Conservation (phyloP, 75 land plant genomes). For the Selaginella tamariscina region DNA sequence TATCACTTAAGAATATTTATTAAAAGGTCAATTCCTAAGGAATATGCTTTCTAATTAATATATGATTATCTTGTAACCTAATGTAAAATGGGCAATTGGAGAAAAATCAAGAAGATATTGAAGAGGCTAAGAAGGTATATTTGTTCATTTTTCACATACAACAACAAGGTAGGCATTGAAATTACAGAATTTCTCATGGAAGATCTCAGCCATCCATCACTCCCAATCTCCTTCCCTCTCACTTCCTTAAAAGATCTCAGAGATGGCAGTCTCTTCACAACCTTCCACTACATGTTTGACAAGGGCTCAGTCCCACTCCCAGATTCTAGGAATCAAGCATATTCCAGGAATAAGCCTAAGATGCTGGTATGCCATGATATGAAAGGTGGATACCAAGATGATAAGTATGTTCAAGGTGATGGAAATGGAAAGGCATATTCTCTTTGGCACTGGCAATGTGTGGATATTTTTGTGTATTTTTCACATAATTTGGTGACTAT, state of each 20-base stretch:
- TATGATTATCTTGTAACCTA: too few relatives aligned
- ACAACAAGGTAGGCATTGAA: too few relatives aligned
- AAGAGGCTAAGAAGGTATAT: too few relatives aligned
- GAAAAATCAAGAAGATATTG: too few relatives aligned
- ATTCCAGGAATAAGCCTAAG: constrained; percentile 38
- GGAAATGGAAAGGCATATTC: constrained; percentile 44
- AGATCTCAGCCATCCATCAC: constrained; percentile 19
- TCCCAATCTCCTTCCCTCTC: constrained; percentile 60
- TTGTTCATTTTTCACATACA: too few relatives aligned
- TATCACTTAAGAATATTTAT: too few relatives aligned
- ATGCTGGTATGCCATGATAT: constrained; percentile 87
- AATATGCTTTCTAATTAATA: too few relatives aligned
- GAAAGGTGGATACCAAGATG: constrained; percentile 67
- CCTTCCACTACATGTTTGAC: constrained; percentile 60
- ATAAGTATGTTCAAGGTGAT: constrained; percentile 75
- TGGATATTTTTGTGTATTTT: constrained; percentile 88
- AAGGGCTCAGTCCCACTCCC: constrained; percentile 37
- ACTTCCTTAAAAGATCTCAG: constrained; percentile 42
- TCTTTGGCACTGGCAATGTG: constrained; percentile 86
- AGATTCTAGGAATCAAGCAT: background rate
- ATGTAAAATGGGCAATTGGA: too few relatives aligned
- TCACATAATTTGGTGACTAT: constrained; percentile 71
- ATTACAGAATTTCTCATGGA: too few relatives aligned
- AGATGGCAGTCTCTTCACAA: constrained; percentile 43
- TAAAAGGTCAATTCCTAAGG: too few relatives aligned